A percentile compares a stretch with the other conserved stretches of the same genome.
These are phyloP conservation scores for Irpex lacteus DNA, from an alignment of 1,284 basidiomycete species.

Conservation along the genomic window DNA sequence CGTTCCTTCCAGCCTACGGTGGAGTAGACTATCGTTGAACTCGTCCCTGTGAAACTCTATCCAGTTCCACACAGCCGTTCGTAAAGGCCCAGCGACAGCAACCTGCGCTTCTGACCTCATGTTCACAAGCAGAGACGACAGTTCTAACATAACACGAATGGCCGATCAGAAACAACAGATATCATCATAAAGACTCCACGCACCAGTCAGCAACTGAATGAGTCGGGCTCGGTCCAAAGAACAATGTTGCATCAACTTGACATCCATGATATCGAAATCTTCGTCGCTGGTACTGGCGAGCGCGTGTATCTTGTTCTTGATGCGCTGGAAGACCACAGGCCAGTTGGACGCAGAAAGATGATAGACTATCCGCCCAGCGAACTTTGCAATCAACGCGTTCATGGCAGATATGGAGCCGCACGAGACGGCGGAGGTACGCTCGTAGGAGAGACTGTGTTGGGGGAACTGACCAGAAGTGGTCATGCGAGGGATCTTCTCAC, in stretches of 20 bases:
- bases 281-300: conserved; percentile 55
- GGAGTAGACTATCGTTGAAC: conserved; percentile 70
- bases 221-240: conserved; percentile 66
- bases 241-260: conserved; percentile 73
- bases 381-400: conserved; percentile 62
- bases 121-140: conserved; percentile 82
- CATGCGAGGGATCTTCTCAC: conserved; percentile 34
- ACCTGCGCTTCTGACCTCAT: conserved; percentile 77
- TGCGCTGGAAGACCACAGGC: conserved; percentile 73
- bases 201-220: conserved; percentile 65
- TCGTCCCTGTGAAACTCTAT: conserved; percentile 81
- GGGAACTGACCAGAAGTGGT: conserved; percentile 40
- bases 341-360: conserved; percentile 91
- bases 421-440: conserved; percentile 65
- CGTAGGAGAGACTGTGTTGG: conserved; percentile 50
- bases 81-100: conserved; percentile 72
- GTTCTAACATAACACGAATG: conserved; percentile 43
- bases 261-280: conserved; percentile 65
- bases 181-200: conserved; percentile 12
- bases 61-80: conserved; percentile 91
- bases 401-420: conserved; percentile 56
- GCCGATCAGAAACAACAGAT: conserved; percentile 5
- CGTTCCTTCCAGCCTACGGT: conserved; percentile 72
- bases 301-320: conserved; percentile 70
- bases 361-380: conserved; percentile 79